Evolutionary conservation across 2,329 filamentous ascomycete species (phyloP), one percentile per base, ranked within the genome.

Genomic region (Pseudogymnoascus sp.): DNA sequence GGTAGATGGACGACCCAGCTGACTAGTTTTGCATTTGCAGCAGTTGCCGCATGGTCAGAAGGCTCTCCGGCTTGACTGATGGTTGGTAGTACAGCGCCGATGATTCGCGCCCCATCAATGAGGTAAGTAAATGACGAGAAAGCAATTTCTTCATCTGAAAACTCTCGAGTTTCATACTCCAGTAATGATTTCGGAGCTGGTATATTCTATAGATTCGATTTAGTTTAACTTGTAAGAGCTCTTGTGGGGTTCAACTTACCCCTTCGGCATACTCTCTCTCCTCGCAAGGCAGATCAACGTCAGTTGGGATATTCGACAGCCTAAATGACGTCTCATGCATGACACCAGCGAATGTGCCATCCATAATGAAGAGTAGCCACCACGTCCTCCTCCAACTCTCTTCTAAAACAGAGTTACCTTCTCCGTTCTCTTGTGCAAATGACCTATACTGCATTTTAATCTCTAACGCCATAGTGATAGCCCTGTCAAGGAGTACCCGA

Each of bases 341-440:
- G 0, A 71, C 59, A 0, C 70, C 69, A 0, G 68, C 65, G 12
- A 77, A 74, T n/a, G 70, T 73, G 0, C 82, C 84, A 71, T 90
- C 88, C 1, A 84, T 75, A 5, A 84, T 79, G 68, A 83, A 89
- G 40, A 90, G 70, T 69, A 84, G 83, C 88, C 88, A 91, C 88
- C 88, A 91, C 0, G 87, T 90, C 43, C 88, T 79, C 60, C 88
- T 81, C 78, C 85, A 81, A 66, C 81, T 84, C 69, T 91, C 88
- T 40, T 82, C 80, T 19, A 78, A 59, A 0, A 76, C 68, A 0
- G 78, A 72, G 63, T 86, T 79, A 1, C 78, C 78, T 6, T 76
- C 72, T 5, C 81, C 79, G 61, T 82, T 73, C 1, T 73, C 67
- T 1, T 74, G 65, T 0, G 86, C 81, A 68, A 83, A 90, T 0